A percentile compares a stretch with the other conserved stretches of the same genome.
These are phyloP conservation scores for Pholiota adiposa DNA, from an alignment of 1,284 basidiomycete genomes.

Conservation along the genomic window DNA sequence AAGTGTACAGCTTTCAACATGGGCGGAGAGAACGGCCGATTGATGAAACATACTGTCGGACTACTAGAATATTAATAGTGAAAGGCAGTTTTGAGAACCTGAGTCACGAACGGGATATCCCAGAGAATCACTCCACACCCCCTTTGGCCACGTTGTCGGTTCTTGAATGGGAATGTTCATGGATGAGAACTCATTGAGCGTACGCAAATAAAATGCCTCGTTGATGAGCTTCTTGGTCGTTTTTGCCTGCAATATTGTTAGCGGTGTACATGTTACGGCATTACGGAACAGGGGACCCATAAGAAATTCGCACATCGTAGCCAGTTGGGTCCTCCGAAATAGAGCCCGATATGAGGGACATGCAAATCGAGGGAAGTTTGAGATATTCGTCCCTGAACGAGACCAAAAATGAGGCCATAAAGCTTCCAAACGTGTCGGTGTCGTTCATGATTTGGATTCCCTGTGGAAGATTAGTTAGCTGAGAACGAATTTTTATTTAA, in stretches of 20 bases:
- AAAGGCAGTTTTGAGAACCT: not conserved
- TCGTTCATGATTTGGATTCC: constrained; percentile 73
- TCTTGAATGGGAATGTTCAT: constrained; percentile 59
- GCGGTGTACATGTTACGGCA: too few species aligned
- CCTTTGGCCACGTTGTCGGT: constrained; percentile 50
- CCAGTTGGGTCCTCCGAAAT: constrained; percentile 36
- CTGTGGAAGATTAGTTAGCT: constrained; percentile 36
- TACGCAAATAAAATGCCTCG: constrained; percentile 62
- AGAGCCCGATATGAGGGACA: constrained; percentile 58
- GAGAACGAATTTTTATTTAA: not conserved
- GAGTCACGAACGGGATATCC: constrained; percentile 42
- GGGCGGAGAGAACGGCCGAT: constrained; percentile 69
- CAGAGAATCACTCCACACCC: constrained; percentile 42
- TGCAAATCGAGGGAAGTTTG: constrained; percentile 58
- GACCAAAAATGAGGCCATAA: constrained; percentile 59
- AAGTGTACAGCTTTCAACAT: constrained; percentile 68
- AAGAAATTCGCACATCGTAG: constrained; percentile 46
- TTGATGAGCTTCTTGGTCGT: constrained; percentile 50
- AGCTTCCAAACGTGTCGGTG: constrained; percentile 64
- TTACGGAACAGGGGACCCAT: constrained; percentile 7
- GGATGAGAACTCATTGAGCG: constrained; percentile 55
- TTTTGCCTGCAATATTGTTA: constrained; percentile 22
- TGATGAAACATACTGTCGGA: constrained; percentile 50
- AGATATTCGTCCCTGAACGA: constrained; percentile 66
- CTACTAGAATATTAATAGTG: constrained; percentile 33